Evolutionary conservation across 2,329 filamentous ascomycete species (phyloP), one percentile per base, ranked within the genome.

Genomic region (Colletotrichum tropicale): DNA sequence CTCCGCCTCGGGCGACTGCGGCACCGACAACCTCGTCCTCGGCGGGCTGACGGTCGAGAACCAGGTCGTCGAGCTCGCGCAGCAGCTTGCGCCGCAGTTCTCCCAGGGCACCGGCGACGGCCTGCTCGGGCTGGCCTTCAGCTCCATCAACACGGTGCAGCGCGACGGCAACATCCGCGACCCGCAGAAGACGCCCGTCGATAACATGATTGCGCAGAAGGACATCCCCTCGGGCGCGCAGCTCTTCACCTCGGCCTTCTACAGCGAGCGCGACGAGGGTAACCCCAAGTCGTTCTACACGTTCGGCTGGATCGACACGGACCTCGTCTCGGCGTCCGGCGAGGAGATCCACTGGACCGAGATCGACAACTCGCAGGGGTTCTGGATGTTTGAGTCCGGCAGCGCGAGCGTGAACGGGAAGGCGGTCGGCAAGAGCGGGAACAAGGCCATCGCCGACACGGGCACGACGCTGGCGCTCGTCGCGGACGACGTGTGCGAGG

Each of bases 101-200:
- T 82, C 90, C 30, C 71, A 87, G 30, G 91, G 94, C 80, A 87
- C 87, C 18, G 85, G 87, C 76, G 92, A 93, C 81, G 93, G 93
- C n/a, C 88, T 95, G 6, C 86, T 95, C 28, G 93, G 94, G 13
- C 89, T 95, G 34, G 93, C 89, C 9, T 95, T 94, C 82, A 90
- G 89, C 70, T 87, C 84, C 43, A 88, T 94, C 82, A 95, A 94
- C 82, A 93, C 91, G 2, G 89, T 94, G 74, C 81, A 88, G 30
- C 80, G 80, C 93, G 93, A 3, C 85, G 87, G 28, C 85, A 88
- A 78, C 48, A 52, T 68, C 30, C 43, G 64, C 7, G 74, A 76
- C 34, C 86, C 58, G 38, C 92, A 94, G 79, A 92, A 92, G 84
- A 95, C 93, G 10, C 95, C 95, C 83, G 94, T 95, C 81, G 93